Base-by-base conservation (phyloP, 164 flowering plant species). In the Hamamelis virginiana region DNA sequence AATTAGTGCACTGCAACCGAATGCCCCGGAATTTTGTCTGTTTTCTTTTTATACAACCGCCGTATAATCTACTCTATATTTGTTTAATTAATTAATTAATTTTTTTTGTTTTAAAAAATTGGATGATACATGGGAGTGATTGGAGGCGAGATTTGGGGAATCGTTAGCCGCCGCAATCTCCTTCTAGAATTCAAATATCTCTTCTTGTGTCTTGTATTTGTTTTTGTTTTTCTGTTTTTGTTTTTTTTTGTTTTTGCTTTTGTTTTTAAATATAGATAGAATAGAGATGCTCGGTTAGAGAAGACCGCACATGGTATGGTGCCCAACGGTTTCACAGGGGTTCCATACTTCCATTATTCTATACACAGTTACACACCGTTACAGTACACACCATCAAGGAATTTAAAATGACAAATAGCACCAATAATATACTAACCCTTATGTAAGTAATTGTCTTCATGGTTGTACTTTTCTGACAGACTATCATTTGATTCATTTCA, bases 71-170 rank as follows among this genome's bases (percentile, higher is more conserved):
- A 13, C n/a, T 50, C 53, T 59, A 47, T 10, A 0, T n/a, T n/a
- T n/a, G n/a, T n/a, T n/a, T n/a, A 27, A 47, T 5, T n/a, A 15
- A 5, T 26, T 60, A n/a, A 27, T 46, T 21, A 52, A 50, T 22
- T 23, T 45, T 14, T 46, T 22, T 5, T 1, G 22, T 25, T 46
- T 26, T 65, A 14, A 21, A 14, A n/a, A 47, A n/a, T 11, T 67
- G n/a, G 56, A 65, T 46, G 48, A 62, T 45, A 11, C 50, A 18
- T 59, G 22, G 67, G 82, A 79, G 82, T 78, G 74, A 81, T 83
- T 80, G 81, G 78, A 69, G 84, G 84, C 83, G 80, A 59, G 83
- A 81, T 81, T 82, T 77, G 76, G 70, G 85, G 85, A 67, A 77
- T 72, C 21, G 58, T 61, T 63, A 75, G 82, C 80, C 80, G 84